These are phyloP conservation scores for Serendipita sp. DNA, from an alignment of 768 basidiomycete species.

Conservation along the genomic window DNA sequence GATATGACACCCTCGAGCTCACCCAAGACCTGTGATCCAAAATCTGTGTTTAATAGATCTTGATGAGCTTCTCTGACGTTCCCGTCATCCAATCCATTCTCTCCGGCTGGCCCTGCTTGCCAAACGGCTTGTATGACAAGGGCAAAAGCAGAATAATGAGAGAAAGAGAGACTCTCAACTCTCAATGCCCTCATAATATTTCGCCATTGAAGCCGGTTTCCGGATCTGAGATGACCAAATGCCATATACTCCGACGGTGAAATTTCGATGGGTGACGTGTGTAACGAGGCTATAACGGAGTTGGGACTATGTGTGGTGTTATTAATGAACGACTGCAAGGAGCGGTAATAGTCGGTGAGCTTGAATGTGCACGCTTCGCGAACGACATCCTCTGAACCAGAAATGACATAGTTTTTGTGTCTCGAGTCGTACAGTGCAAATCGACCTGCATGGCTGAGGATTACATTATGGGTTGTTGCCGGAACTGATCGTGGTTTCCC, in stretches of 20 bases:
- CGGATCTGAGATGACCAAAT: constrained; percentile 31
- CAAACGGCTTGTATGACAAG: constrained; percentile 30
- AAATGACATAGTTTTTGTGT: constrained; percentile 7
- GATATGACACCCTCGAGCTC: constrained; percentile 24
- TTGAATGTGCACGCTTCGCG: constrained; percentile 18
- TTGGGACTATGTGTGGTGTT: constrained; percentile 26
- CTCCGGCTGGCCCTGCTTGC: constrained; percentile 24
- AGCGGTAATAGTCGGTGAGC: constrained; percentile 21
- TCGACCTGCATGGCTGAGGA: constrained; percentile 19
- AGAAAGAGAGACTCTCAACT: constrained; percentile 25
- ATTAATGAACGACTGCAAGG: constrained; percentile 25
- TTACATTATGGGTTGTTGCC: constrained; percentile 10
- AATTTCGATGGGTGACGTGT: constrained; percentile 24
- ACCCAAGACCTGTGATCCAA: constrained; percentile 23
- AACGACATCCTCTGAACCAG: constrained; percentile 14
- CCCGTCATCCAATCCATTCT: not conserved
- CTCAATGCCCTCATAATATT: constrained; percentile 33
- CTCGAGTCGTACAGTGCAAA: constrained; percentile 20
- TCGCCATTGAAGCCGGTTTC: constrained; percentile 32
- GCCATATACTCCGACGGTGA: constrained; percentile 30
- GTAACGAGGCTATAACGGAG: constrained; percentile 26
- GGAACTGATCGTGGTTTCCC: constrained; percentile 12
- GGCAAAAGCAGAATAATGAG: constrained; percentile 24
- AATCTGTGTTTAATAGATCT: constrained; percentile 19
- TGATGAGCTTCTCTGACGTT: constrained; percentile 25